Base-by-base conservation (phyloP, 2,329 filamentous ascomycete genomes). In the Fusarium acutatum region DNA sequence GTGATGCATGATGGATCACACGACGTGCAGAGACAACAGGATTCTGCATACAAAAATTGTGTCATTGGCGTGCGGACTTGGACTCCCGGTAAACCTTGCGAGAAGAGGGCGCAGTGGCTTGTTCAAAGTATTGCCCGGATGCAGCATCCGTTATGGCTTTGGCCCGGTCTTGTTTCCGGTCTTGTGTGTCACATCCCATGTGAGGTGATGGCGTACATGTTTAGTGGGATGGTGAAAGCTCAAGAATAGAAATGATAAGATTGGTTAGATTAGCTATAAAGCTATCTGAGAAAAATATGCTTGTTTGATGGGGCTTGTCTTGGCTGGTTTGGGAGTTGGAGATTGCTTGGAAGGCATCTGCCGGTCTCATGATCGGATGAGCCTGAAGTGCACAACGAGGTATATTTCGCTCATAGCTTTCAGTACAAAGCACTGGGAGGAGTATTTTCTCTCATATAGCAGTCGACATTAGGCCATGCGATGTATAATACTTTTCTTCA, bases 1-100 rank as follows among this genome's bases (percentile, higher is more conserved):
- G 38, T 3, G 30, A 24, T 41, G 47, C 35, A 60, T 71, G 34
- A 28, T 40, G 17, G 35, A 71, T 71, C 62, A 69, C 64, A 44
- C 60, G 50, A 60, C 52, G 30, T 66, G 53, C 15, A 60, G 30
- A 52, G 38, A 70, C 52, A 24, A 47, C 64, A 47, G 34, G 41
- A 54, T 47, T 68, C 49, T 46, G 28, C 34, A 32, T 20, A 54
- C 46, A 46, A 30, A 24, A 20, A 40, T 30, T 34, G 34, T 47
- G 41, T 68, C 43, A 59, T 34, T 18, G 17, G 52, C 20, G 26
- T 13, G 13, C 63, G 56, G 41, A 58, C 56, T 50, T 58, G n/a
- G 41, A 50, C 56, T 50, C 20, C 56, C 56, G 56, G 20, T 24
- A 37, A n/a, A 49, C 26, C 22, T 35, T 58, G 20, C 41, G 14